Percentiles rank a stretch among this genome's conserved stretches.
These are phyloP conservation scores for Ustilago xerochloae DNA, from an alignment of 1,284 basidiomycete species.

Conservation along the genomic window DNA sequence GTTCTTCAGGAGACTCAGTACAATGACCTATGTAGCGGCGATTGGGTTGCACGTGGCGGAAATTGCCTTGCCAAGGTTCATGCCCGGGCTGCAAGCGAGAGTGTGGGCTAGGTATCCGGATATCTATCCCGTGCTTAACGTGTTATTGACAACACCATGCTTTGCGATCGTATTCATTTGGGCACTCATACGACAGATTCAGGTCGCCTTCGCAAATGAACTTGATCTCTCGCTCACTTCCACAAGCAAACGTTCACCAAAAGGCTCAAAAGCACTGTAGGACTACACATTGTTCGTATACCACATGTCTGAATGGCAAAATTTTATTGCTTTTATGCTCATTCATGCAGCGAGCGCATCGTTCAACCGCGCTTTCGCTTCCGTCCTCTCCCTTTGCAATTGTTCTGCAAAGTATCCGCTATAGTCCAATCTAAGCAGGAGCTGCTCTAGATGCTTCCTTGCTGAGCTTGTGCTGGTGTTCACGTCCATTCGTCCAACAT, in stretches of 20 bases:
- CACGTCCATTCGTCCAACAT: not conserved
- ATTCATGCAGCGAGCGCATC: conserved; percentile 1
- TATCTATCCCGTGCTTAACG: conserved; percentile 84
- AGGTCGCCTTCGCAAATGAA: conserved; percentile 64
- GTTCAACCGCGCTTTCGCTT: conserved; percentile 8
- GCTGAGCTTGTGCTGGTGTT: conserved; percentile 68
- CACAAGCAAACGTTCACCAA: not conserved
- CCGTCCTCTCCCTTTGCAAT: conserved; percentile 21
- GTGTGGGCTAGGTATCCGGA: conserved; percentile 84
- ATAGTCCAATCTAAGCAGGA: conserved; percentile 84
- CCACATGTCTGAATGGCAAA: too few species aligned
- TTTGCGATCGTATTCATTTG: conserved; percentile 75
- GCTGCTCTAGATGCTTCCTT: conserved; percentile 82
- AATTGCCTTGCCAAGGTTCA: conserved; percentile 69
- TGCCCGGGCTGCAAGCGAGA: conserved; percentile 13
- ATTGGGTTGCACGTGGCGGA: conserved; percentile 77
- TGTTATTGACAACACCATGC: conserved; percentile 81
- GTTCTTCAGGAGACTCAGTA: conserved; percentile 22
- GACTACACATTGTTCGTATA: too few species aligned
- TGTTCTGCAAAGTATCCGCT: conserved; percentile 77
- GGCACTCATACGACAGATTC: conserved; percentile 63
- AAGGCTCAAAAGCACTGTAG: not conserved
- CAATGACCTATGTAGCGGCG: conserved; percentile 71
- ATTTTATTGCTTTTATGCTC: too few species aligned
- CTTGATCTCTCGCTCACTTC: conserved; percentile 24